These are phyloP conservation scores for Pythium folliculosum DNA, from an alignment of 352 stramenopile genomes.

Conservation along the genomic window DNA sequence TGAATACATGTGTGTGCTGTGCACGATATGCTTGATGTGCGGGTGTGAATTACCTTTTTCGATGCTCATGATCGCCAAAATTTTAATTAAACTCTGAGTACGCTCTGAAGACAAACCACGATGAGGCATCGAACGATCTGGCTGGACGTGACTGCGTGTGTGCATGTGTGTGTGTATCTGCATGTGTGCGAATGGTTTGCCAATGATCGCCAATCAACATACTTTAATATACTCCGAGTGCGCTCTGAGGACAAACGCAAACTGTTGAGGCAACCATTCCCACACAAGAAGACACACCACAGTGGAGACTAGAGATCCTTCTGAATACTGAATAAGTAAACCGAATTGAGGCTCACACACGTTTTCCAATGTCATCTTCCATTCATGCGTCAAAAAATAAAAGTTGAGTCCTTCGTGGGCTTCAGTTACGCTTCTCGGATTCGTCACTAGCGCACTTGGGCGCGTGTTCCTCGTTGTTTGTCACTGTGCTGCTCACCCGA, in stretches of 20 bases:
- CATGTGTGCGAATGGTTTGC: constrained; percentile 22
- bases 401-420: too few relatives aligned
- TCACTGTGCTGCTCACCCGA: too few relatives aligned
- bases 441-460: too few relatives aligned
- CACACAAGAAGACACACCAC: constrained; percentile 12
- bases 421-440: too few relatives aligned
- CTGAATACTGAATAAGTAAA: too few relatives aligned
- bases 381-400: too few relatives aligned
- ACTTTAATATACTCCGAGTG: constrained; percentile 88
- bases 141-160: neutral
- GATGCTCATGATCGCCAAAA: constrained; percentile 23
- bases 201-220: constrained; percentile 62
- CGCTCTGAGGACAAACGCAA: constrained; percentile 61
- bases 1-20: too few relatives aligned
- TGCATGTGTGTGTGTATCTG: constrained; percentile 9
- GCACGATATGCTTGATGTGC: too few relatives aligned
- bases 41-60: constrained; percentile 17
- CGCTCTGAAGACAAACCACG: constrained; percentile 23
- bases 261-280: constrained; percentile 46
- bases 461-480: too few relatives aligned
- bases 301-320: neutral
- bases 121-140: constrained; percentile 10
- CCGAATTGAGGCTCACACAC: too few relatives aligned
- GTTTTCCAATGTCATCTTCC: too few relatives aligned
- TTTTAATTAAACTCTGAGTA: constrained; percentile 35